A percentile compares a stretch with the other conserved stretches of the same genome.
Evolutionary conservation across 2,329 filamentous ascomycete genomes (phyloP).

Genomic region (Macrophomina tecta): DNA sequence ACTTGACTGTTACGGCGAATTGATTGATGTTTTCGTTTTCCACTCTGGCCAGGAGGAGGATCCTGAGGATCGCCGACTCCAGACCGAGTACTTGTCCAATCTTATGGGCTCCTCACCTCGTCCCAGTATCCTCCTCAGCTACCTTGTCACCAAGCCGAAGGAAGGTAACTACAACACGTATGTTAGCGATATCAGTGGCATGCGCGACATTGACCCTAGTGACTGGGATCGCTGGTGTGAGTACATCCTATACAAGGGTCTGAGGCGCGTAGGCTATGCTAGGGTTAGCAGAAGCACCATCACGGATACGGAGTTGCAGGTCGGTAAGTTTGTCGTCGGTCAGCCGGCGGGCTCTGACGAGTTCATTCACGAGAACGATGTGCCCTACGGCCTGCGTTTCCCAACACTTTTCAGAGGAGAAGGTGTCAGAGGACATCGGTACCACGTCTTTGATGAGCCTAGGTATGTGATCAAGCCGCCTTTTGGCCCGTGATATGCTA

Average conservation of each 20-base stretch:
- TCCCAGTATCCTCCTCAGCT: slow-evolving; percentile 84
- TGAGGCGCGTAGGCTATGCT: slow-evolving; percentile 87
- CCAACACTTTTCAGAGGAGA: slow-evolving; percentile 82
- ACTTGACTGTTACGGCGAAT: slow-evolving; percentile 85
- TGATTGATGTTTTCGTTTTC: slow-evolving; percentile 96
- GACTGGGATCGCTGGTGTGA: slow-evolving; percentile 99
- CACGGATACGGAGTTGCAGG: slow-evolving; percentile 96
- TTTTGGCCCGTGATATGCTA: not conserved
- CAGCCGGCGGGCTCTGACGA: slow-evolving; percentile 68
- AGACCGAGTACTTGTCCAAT: slow-evolving; percentile 82
- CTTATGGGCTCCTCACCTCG: slow-evolving; percentile 84
- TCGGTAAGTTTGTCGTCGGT: slow-evolving; percentile 90
- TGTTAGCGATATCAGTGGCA: slow-evolving; percentile 82
- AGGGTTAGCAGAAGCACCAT: slow-evolving; percentile 87
- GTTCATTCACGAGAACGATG: slow-evolving; percentile 72
- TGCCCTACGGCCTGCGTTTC: slow-evolving; percentile 81
- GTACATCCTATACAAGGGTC: slow-evolving; percentile 93
- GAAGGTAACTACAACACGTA: slow-evolving; percentile 98
- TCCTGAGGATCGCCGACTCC: slow-evolving; percentile 84
- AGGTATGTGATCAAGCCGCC: slow-evolving; percentile 19
- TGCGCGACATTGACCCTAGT: slow-evolving; percentile 90
- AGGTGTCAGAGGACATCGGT: slow-evolving; percentile 86
- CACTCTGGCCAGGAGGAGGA: slow-evolving; percentile 99
- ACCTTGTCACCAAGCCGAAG: slow-evolving; percentile 87
- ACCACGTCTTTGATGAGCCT: slow-evolving; percentile 89